Conservation (phyloP, 2,329 filamentous ascomycete genomes). For the Nemania serpens region DNA sequence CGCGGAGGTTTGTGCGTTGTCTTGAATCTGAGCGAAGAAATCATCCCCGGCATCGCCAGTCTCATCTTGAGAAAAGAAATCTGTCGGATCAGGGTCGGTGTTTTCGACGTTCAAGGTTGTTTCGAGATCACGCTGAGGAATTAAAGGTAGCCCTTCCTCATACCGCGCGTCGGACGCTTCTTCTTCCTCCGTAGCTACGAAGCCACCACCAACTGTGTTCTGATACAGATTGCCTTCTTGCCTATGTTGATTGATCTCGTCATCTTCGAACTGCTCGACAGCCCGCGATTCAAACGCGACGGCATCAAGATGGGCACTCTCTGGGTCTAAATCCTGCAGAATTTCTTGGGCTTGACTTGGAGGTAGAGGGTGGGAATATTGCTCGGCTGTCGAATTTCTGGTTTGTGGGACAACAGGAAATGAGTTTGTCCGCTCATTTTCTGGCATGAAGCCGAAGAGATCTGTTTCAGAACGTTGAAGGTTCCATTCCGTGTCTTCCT, state of each 20-base stretch:
- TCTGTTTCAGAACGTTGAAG: slow-evolving; percentile 58
- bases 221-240: slow-evolving; percentile 36
- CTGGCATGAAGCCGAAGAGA: slow-evolving; percentile 63
- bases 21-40: slow-evolving; percentile 63
- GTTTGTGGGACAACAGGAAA: slow-evolving; percentile 61
- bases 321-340: slow-evolving; percentile 57
- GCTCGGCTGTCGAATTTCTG: slow-evolving; percentile 37
- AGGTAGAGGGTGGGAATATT: slow-evolving; percentile 46
- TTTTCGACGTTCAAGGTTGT: slow-evolving; percentile 37
- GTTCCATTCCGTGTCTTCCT: slow-evolving; percentile 63
- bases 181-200: slow-evolving; percentile 48
- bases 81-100: slow-evolving; percentile 29
- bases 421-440: slow-evolving; percentile 64
- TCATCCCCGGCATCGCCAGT: slow-evolving; percentile 57
- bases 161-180: slow-evolving; percentile 60
- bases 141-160: slow-evolving; percentile 72
- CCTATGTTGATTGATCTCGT: slow-evolving; percentile 26
- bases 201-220: slow-evolving; percentile 50
- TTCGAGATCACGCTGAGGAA: slow-evolving; percentile 46
- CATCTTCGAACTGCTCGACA: slow-evolving; percentile 42
- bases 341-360: slow-evolving; percentile 59
- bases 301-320: slow-evolving; percentile 49
- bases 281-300: slow-evolving; percentile 45
- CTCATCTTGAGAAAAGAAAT: slow-evolving; percentile 50
- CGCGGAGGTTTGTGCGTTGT: slow-evolving; percentile 35